These are phyloP conservation scores for Mesotaenium endlicherianum DNA, from an alignment of 139 green algal genomes.

Conservation along the genomic window DNA sequence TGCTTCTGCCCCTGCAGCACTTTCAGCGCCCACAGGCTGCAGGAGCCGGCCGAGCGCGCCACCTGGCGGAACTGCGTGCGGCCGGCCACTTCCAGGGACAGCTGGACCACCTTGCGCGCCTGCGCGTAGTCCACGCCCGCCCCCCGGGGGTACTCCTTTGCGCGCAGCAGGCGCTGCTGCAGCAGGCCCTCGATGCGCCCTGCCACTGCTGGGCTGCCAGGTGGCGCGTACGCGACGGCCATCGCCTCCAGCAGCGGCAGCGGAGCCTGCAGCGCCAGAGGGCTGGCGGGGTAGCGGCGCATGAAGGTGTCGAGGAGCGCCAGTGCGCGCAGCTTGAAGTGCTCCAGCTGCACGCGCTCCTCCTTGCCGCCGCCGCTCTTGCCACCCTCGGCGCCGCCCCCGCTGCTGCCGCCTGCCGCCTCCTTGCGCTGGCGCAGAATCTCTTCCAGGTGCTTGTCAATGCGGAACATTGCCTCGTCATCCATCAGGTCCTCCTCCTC, in stretches of 20 bases:
- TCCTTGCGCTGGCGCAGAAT: slow-evolving; percentile 22
- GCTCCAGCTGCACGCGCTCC: slow-evolving; percentile 8
- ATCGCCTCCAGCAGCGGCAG: slow-evolving; percentile 16
- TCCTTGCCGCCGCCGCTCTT: too few species aligned
- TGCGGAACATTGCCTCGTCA: slow-evolving; percentile 48
- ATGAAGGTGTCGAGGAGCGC: slow-evolving; percentile 14
- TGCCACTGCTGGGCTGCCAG: background rate
- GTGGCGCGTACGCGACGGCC: background rate
- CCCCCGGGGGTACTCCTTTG: background rate
- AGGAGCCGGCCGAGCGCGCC: background rate
- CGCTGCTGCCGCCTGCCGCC: background rate
- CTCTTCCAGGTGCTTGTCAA: slow-evolving; percentile 15
- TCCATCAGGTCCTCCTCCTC: slow-evolving; percentile 23
- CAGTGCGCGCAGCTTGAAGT: slow-evolving; percentile 30
- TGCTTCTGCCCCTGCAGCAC: slow-evolving; percentile 25
- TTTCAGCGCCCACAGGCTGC: background rate
- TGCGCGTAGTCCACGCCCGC: background rate
- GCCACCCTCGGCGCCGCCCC: background rate
- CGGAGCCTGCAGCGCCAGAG: background rate
- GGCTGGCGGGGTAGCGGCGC: background rate
- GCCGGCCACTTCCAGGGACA: background rate
- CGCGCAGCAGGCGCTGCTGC: background rate
- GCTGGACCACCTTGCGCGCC: background rate
- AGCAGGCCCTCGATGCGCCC: background rate
- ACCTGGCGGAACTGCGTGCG: background rate